A percentile compares a stretch with the other conserved stretches of the same genome.
These are phyloP conservation scores for Lathyrus aphaca DNA, from an alignment of 306 rosid genomes.

Conservation along the genomic window DNA sequence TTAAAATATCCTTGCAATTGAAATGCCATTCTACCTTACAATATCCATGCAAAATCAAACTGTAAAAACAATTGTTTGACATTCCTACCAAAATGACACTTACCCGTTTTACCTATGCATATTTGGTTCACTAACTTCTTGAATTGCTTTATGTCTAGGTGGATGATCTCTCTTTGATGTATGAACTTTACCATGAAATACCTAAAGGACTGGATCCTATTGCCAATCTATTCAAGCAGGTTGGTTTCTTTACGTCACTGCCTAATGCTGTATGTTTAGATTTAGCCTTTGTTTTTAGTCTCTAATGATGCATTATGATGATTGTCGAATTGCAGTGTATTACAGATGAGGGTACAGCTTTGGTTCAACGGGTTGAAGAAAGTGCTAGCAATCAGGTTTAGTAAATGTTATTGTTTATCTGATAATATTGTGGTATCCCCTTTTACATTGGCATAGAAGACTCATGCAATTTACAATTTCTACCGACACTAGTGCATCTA, in stretches of 20 bases:
- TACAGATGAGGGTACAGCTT: conserved; percentile 67
- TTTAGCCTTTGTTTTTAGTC: conserved; percentile 10
- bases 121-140: conserved; percentile 16
- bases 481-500: too few species aligned
- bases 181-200: conserved; percentile 76
- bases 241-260: conserved; percentile 37
- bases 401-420: not conserved
- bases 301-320: conserved; percentile 12
- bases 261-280: conserved; percentile 11
- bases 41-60: not conserved
- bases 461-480: too few species aligned
- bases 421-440: not conserved
- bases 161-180: conserved; percentile 88
- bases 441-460: too few species aligned
- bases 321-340: conserved; percentile 63
- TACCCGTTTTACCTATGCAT: not conserved
- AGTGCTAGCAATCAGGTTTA: conserved; percentile 63
- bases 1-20: not conserved
- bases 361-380: conserved; percentile 86
- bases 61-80: conserved; percentile 2
- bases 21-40: not conserved
- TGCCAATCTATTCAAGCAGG: conserved; percentile 77
- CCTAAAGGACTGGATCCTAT: conserved; percentile 75
- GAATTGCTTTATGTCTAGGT: conserved; percentile 49
- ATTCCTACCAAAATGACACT: not conserved